These are phyloP conservation scores for Sporothrix sp. DNA, from an alignment of 2,329 filamentous ascomycete genomes.

Conservation along the genomic window DNA sequence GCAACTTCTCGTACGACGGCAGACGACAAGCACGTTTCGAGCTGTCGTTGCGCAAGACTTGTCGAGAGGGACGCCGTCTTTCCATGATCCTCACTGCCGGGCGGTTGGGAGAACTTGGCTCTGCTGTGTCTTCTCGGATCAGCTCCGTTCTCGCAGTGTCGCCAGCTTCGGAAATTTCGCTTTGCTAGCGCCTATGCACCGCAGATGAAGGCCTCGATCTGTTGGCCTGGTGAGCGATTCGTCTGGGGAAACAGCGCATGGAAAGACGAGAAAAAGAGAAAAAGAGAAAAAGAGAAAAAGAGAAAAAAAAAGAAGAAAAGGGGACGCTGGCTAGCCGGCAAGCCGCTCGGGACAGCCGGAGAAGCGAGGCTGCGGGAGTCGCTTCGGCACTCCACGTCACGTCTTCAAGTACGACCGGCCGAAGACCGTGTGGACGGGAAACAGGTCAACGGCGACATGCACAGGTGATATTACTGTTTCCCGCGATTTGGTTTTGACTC, in stretches of 20 bases:
- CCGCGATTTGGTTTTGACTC: too few species aligned
- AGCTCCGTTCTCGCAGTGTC: background rate
- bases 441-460: too few species aligned
- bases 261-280: background rate
- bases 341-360: background rate
- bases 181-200: slow-evolving; percentile 3
- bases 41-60: too few species aligned
- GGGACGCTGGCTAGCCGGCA: too few species aligned
- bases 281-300: background rate
- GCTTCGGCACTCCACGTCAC: background rate
- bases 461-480: too few species aligned
- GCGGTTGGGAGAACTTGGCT: background rate
- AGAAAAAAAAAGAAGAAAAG: background rate
- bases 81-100: too few species aligned
- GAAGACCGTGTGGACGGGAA: background rate
- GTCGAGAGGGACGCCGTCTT: too few species aligned
- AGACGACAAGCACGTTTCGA: too few species aligned
- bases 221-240: slow-evolving; percentile 5
- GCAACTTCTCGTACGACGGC: background rate
- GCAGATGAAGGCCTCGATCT: slow-evolving; percentile 4
- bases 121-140: background rate
- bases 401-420: background rate
- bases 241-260: background rate
- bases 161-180: slow-evolving; percentile 2
- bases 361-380: background rate